Percentiles rank a stretch among this genome's conserved stretches.
phyloP scores from a whole-genome alignment of 768 basidiomycete species.

The Hysterangium stoloniferum region DNA sequence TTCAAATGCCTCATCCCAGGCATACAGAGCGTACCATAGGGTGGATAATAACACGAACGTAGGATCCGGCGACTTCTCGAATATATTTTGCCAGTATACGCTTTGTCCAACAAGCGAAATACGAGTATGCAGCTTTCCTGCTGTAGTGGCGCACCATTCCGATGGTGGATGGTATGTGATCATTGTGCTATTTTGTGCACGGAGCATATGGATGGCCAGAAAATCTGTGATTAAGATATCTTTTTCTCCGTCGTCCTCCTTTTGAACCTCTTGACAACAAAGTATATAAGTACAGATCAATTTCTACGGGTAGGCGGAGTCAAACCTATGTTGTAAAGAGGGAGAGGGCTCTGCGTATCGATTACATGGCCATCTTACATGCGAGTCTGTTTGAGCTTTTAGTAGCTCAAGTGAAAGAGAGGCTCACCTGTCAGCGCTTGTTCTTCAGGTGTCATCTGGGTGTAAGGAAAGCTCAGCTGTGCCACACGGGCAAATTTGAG shows the following conservation, averaged over 20 bases:
- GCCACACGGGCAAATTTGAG: constrained; percentile 29
- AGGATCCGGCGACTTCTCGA: constrained; percentile 2
- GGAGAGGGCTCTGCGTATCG: constrained; percentile 44
- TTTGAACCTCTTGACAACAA: constrained; percentile 13
- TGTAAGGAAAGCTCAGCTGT: constrained; percentile 1
- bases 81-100: constrained; percentile 7
- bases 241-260: not conserved
- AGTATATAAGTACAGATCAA: constrained; percentile 26
- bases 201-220: not conserved
- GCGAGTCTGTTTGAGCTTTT: constrained; percentile 10
- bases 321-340: constrained; percentile 12
- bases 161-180: constrained; percentile 33
- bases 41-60: constrained; percentile 6
- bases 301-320: not conserved
- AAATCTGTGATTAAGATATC: not conserved
- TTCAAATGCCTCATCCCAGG: constrained; percentile 11
- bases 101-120: constrained; percentile 3
- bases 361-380: constrained; percentile 26
- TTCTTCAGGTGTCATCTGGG: not conserved
- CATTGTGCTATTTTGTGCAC: constrained; percentile 28
- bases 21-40: constrained; percentile 10
- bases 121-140: constrained; percentile 5
- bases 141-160: constrained; percentile 7
- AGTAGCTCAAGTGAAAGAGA: constrained; percentile 18
- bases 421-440: constrained; percentile 28